phyloP scores from a whole-genome alignment of 2,329 filamentous ascomycete species.

The Rhynchosporium agropyri region DNA sequence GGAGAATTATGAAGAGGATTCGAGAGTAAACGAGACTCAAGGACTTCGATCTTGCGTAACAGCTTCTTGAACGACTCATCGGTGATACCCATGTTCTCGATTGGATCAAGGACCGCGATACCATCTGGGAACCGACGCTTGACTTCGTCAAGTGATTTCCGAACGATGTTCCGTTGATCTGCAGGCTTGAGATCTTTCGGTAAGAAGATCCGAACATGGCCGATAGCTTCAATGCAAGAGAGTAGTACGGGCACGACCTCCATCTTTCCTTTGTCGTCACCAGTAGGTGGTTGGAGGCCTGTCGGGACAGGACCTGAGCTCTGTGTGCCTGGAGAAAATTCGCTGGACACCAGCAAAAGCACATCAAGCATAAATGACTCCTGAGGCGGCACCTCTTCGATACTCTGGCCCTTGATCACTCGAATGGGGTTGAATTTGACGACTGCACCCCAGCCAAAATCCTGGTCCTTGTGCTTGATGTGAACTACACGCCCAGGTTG shows the following conservation, averaged over 20 bases:
- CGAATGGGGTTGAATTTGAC: conserved; percentile 72
- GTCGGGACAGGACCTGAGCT: conserved; percentile 68
- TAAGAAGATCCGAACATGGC: conserved; percentile 80
- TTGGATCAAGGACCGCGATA: conserved; percentile 83
- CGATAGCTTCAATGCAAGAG: conserved; percentile 81
- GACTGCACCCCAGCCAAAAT: conserved; percentile 95
- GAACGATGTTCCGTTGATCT: conserved; percentile 69
- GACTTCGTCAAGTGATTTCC: conserved; percentile 74
- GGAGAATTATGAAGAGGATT: conserved; percentile 93
- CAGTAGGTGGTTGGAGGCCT: conserved; percentile 60
- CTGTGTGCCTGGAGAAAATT: conserved; percentile 52
- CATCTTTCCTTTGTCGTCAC: conserved; percentile 69
- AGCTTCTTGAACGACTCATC: conserved; percentile 94
- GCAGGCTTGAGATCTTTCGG: conserved; percentile 72
- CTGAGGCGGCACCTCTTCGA: conserved; percentile 71
- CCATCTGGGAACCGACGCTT: conserved; percentile 90
- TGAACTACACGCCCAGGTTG: conserved; percentile 86
- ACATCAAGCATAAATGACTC: conserved; percentile 84
- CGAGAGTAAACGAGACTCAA: conserved; percentile 84
- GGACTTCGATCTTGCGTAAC: conserved; percentile 91
- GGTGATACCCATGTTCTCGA: conserved; percentile 93
- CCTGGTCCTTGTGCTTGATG: conserved; percentile 75
- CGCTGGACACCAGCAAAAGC: conserved; percentile 64
- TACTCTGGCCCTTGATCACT: conserved; percentile 63
- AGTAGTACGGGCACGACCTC: conserved; percentile 86